Evolutionary conservation across 1,284 basidiomycete genomes (phyloP).

Genomic region (Exobasidium cylindrosporum): DNA sequence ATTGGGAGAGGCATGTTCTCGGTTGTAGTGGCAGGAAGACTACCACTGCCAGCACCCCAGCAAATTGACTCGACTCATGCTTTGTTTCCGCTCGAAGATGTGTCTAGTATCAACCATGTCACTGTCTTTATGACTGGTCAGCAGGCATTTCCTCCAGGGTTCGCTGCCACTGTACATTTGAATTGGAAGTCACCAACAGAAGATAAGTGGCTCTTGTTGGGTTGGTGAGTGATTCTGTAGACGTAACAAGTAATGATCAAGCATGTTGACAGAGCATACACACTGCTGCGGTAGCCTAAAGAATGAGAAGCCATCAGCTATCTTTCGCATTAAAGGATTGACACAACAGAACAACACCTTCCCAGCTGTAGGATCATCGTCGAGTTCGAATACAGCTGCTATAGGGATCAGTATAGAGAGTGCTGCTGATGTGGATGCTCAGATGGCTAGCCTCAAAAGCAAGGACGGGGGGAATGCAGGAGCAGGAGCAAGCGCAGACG

Average conservation of each 20-base stretch:
- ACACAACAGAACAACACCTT: background rate
- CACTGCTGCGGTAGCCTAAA: conserved; percentile 22
- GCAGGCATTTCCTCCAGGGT: conserved; percentile 48
- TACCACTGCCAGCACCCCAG: conserved; percentile 41
- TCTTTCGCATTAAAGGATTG: conserved; percentile 33
- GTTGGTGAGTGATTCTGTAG: conserved; percentile 28
- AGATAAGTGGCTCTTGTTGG: conserved; percentile 43
- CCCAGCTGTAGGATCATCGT: background rate
- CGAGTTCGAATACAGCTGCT: conserved; percentile 29
- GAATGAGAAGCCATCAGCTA: conserved; percentile 51
- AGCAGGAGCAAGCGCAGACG: conserved; percentile 2
- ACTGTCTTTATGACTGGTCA: conserved; percentile 51
- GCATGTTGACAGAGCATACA: background rate
- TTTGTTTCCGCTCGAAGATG: conserved; percentile 45
- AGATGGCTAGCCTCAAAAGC: conserved; percentile 25
- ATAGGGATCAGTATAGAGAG: conserved; percentile 51
- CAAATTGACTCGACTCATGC: conserved; percentile 52
- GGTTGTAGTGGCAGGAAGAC: conserved; percentile 46
- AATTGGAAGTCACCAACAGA: conserved; percentile 29
- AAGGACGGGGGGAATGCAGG: background rate
- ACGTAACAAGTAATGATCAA: background rate
- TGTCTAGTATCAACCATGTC: conserved; percentile 40
- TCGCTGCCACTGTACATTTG: conserved; percentile 48
- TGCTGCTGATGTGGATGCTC: conserved; percentile 33
- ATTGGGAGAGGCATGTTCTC: too few species aligned